Conservation (phyloP, 1,139 yeast species). For the Chernovozyma aurita region DNA sequence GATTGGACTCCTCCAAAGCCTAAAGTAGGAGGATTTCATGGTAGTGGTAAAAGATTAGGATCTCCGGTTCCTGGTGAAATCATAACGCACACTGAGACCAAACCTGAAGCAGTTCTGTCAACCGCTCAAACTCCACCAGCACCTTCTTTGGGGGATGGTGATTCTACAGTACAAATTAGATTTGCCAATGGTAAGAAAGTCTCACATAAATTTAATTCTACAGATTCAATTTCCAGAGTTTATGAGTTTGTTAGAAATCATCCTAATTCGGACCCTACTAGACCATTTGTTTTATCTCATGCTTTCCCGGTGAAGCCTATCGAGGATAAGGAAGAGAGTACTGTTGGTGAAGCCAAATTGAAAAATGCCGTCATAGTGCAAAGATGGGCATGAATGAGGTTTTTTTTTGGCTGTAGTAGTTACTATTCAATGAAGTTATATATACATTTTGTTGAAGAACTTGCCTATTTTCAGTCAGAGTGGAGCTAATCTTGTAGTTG, state of each 20-base stretch:
- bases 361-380: conserved; percentile 88
- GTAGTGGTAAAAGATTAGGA: conserved; percentile 87
- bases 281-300: conserved; percentile 66
- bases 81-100: conserved; percentile 9
- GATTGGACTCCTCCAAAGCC: conserved; percentile 73
- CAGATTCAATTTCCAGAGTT: conserved; percentile 62
- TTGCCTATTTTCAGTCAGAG: too few species aligned
- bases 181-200: conserved; percentile 76
- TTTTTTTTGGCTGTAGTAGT: too few species aligned
- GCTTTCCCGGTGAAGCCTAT: conserved; percentile 83
- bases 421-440: too few species aligned
- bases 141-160: conserved; percentile 47
- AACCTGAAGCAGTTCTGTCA: conserved; percentile 11
- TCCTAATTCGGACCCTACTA: conserved; percentile 36
- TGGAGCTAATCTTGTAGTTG: too few species aligned
- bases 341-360: conserved; percentile 72
- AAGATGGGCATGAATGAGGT: conserved; percentile 47
- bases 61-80: conserved; percentile 78
- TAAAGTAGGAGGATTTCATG: conserved; percentile 66
- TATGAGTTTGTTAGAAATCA: conserved; percentile 61
- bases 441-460: too few species aligned
- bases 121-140: conserved; percentile 12
- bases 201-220: conserved; percentile 59
- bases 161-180: conserved; percentile 75
- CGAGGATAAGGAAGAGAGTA: conserved; percentile 43